phyloP scores from a whole-genome alignment of 257 asterid genomes.

The Solanum virginianum region DNA sequence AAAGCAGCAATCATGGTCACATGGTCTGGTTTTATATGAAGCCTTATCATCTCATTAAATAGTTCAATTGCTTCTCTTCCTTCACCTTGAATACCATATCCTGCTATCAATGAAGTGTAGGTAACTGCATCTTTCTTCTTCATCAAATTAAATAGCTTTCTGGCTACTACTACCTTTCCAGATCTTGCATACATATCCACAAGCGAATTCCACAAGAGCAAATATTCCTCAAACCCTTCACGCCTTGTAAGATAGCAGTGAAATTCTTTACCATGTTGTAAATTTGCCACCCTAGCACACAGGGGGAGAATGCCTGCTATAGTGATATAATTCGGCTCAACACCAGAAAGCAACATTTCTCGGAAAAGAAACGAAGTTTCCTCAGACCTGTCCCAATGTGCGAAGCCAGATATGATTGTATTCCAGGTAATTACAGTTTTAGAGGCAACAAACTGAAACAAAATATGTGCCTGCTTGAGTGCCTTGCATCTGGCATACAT shows the following conservation, averaged over 20 bases:
- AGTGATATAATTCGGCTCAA: constrained; percentile 62
- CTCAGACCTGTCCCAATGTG: constrained; percentile 45
- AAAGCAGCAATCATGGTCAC: constrained; percentile 63
- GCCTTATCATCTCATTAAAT: constrained; percentile 54
- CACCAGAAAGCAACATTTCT: constrained; percentile 40
- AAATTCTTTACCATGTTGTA: constrained; percentile 69
- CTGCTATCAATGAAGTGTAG: constrained; percentile 78
- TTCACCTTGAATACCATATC: constrained; percentile 72
- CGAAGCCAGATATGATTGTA: constrained; percentile 66
- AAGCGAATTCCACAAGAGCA: constrained; percentile 63
- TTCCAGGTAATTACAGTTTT: constrained; percentile 60
- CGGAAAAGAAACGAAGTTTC: constrained; percentile 59
- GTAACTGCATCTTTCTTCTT: constrained; percentile 60
- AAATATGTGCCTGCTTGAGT: constrained; percentile 39
- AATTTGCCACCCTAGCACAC: constrained; percentile 70
- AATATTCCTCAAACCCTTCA: constrained; percentile 32
- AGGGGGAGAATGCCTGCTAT: constrained; percentile 74
- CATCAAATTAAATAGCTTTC: constrained; percentile 49
- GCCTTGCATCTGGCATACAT: constrained; percentile 71
- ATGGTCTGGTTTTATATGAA: constrained; percentile 58
- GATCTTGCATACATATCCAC: constrained; percentile 80
- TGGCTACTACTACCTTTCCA: constrained; percentile 57
- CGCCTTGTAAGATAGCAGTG: constrained; percentile 56
- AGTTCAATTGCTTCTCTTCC: constrained; percentile 49
- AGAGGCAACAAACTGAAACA: constrained; percentile 37